Percentiles rank a stretch among this genome's conserved stretches.
These are phyloP conservation scores for Yarrowia deformans DNA, from an alignment of 805 yeast species.

Conservation along the genomic window DNA sequence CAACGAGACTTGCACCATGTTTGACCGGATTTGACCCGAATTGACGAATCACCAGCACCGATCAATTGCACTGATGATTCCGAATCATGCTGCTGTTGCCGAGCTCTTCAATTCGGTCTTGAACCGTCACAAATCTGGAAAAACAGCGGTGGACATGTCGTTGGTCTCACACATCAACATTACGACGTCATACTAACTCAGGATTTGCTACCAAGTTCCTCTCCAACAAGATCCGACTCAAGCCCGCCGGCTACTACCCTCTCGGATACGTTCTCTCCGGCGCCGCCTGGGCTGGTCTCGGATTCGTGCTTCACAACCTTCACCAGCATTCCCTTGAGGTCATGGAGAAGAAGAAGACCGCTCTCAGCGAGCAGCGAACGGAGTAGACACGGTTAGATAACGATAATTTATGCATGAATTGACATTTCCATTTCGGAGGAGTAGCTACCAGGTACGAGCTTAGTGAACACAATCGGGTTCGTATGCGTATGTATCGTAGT, in stretches of 20 bases:
- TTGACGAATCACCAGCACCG: not conserved
- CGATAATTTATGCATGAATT: constrained; percentile 38
- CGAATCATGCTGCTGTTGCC: not conserved
- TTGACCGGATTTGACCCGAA: not conserved
- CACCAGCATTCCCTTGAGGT: constrained; percentile 48
- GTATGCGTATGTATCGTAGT: no score
- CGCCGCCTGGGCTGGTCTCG: constrained; percentile 49
- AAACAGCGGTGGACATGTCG: not conserved
- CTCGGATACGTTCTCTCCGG: constrained; percentile 48
- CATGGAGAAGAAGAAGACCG: constrained; percentile 39
- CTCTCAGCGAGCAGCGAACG: constrained; percentile 37
- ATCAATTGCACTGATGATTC: not conserved
- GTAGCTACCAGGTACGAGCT: not conserved
- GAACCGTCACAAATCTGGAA: not conserved
- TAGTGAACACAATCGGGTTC: not conserved
- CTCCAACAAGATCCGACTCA: constrained; percentile 50
- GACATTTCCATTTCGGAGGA: not conserved
- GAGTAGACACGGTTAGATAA: constrained; percentile 30
- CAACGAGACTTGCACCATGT: not conserved
- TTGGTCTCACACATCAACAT: not conserved
- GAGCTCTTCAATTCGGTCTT: not conserved
- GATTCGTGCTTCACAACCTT: constrained; percentile 47
- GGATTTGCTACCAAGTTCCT: constrained; percentile 46
- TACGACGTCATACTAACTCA: constrained; percentile 22
- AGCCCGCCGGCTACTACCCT: constrained; percentile 51